A percentile compares a stretch with the other conserved stretches of the same genome.
phyloP scores from a whole-genome alignment of 2,329 filamentous ascomycete genomes.

The Talaromyces piceae region DNA sequence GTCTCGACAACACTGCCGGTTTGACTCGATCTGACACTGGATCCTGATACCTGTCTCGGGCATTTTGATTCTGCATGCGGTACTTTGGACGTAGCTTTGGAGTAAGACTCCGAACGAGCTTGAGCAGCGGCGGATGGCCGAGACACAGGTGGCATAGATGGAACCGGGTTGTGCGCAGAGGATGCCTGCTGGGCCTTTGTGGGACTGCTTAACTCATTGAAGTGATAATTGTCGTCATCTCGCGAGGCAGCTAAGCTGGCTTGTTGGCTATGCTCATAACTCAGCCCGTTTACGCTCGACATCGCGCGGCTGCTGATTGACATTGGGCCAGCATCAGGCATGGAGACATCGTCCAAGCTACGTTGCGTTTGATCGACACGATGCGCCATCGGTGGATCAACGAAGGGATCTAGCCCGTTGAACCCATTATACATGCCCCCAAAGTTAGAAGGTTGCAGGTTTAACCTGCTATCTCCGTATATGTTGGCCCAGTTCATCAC shows the following conservation, averaged over 20 bases:
- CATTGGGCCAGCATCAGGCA: constrained; percentile 39
- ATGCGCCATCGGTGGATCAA: constrained; percentile 29
- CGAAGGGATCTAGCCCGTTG: constrained; percentile 29
- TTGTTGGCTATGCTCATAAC: constrained; percentile 36
- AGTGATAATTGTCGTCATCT: constrained; percentile 31
- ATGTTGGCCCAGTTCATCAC: constrained; percentile 6
- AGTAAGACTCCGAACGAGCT: constrained; percentile 21
- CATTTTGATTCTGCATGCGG: constrained; percentile 7
- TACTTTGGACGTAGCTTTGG: constrained; percentile 12
- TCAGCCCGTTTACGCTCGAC: constrained; percentile 35
- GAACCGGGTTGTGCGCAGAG: constrained; percentile 25
- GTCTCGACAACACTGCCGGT: constrained; percentile 15
- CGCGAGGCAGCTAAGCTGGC: constrained; percentile 26
- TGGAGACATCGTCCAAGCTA: constrained; percentile 39
- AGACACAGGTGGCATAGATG: constrained; percentile 15
- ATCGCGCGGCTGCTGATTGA: constrained; percentile 33
- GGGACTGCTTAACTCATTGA: constrained; percentile 32
- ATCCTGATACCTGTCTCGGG: constrained; percentile 24
- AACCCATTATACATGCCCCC: constrained; percentile 1
- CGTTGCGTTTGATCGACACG: constrained; percentile 26
- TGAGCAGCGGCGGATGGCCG: constrained; percentile 24
- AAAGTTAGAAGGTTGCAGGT: constrained; percentile 5
- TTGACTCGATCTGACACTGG: constrained; percentile 21
- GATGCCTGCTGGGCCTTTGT: constrained; percentile 23
- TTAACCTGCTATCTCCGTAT: constrained; percentile 20